A percentile compares a stretch with the other conserved stretches of the same genome.
These are phyloP conservation scores for Carex myosuroides DNA, from an alignment of 176 grass and related monocot genomes.

Conservation along the genomic window DNA sequence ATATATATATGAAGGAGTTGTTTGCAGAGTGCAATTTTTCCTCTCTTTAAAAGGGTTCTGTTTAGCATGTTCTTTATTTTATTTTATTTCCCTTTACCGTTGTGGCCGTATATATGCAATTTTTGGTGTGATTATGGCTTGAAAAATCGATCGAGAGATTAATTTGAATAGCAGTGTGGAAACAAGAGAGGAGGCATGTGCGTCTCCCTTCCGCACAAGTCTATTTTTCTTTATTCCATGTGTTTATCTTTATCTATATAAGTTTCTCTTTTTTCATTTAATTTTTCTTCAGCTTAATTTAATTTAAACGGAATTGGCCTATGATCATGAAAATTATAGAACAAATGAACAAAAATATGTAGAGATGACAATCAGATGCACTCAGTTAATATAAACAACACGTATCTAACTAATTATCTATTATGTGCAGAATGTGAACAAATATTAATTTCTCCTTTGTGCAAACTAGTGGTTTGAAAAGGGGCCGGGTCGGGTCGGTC, in stretches of 20 bases:
- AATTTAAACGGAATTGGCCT: not conserved
- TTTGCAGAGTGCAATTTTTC: not conserved
- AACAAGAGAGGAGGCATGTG: constrained; percentile 16
- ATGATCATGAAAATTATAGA: not conserved
- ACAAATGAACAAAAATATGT: not conserved
- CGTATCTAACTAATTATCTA: not conserved
- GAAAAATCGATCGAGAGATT: not conserved
- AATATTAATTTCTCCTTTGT: too few relatives aligned
- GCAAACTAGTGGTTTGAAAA: too few relatives aligned
- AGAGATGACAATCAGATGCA: not conserved
- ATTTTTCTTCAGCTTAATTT: not conserved
- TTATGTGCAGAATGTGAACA: not conserved
- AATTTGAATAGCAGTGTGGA: constrained; percentile 5
- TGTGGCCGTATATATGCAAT: not conserved
- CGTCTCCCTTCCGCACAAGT: constrained; percentile 19
- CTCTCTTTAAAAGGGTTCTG: not conserved
- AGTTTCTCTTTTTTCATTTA: not conserved
- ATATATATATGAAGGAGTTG: not conserved
- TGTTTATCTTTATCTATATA: not conserved
- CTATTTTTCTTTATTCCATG: not conserved
- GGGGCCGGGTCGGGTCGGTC: too few relatives aligned
- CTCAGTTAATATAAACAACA: not conserved
- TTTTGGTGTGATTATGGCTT: not conserved
- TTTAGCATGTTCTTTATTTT: not conserved
- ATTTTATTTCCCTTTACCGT: not conserved